A percentile compares a stretch with the other conserved stretches of the same genome.
phyloP scores from a whole-genome alignment of 352 stramenopile species.

The Phytophthora pini region DNA sequence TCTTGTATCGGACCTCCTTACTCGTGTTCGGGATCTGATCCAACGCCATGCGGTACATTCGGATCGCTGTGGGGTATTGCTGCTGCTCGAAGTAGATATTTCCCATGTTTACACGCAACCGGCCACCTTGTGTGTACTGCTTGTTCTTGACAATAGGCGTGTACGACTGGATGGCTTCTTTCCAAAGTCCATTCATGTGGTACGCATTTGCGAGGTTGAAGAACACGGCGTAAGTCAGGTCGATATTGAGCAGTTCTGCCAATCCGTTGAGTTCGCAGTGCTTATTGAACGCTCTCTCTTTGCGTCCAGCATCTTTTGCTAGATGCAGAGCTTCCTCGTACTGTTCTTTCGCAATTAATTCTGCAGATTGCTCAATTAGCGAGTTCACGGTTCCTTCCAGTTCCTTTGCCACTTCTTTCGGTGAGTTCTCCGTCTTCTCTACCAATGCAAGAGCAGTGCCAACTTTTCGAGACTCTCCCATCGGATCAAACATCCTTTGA shows the following conservation, averaged over 20 bases:
- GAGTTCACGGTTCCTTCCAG: slow-evolving; percentile 92
- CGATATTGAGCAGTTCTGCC: slow-evolving; percentile 91
- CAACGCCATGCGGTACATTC: slow-evolving; percentile 98
- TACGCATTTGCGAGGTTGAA: slow-evolving; percentile 96
- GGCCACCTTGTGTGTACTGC: slow-evolving; percentile 90
- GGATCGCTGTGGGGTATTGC: slow-evolving; percentile 94
- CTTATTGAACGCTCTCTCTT: slow-evolving; percentile 92
- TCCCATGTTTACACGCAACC: slow-evolving; percentile 97
- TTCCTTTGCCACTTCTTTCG: slow-evolving; percentile 92
- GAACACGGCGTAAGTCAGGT: slow-evolving; percentile 95
- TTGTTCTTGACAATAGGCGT: slow-evolving; percentile 97
- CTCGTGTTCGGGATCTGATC: slow-evolving; percentile 95
- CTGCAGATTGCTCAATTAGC: slow-evolving; percentile 92
- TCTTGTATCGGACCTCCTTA: slow-evolving; percentile 96
- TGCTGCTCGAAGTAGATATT: slow-evolving; percentile 98
- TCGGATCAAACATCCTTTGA: slow-evolving; percentile 89
- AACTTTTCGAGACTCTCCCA: slow-evolving; percentile 86
- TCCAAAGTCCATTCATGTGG: slow-evolving; percentile 93
- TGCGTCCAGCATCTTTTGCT: slow-evolving; percentile 87
- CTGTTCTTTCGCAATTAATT: slow-evolving; percentile 75
- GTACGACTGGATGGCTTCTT: slow-evolving; percentile 96
- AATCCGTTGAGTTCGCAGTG: slow-evolving; percentile 91
- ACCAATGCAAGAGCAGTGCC: slow-evolving; percentile 81
- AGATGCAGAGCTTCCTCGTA: slow-evolving; percentile 89
- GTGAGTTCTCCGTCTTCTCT: slow-evolving; percentile 93